These are phyloP conservation scores for Xylariales sp. DNA, from an alignment of 2,329 filamentous ascomycete species.

Conservation along the genomic window DNA sequence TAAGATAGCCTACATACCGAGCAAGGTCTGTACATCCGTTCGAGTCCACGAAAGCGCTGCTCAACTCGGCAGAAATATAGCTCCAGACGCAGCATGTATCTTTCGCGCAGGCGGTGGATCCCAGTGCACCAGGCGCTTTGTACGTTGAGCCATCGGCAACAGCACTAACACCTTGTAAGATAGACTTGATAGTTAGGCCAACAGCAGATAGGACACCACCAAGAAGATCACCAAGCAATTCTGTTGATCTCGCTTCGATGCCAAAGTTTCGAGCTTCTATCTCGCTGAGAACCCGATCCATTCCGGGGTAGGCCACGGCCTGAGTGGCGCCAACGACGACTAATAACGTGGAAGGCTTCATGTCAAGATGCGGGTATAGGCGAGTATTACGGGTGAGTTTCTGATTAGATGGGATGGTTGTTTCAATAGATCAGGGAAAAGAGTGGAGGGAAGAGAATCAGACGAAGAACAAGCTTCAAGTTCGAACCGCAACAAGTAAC, in stretches of 20 bases:
- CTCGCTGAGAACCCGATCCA: slow-evolving; percentile 18
- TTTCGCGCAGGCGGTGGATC: slow-evolving; percentile 18
- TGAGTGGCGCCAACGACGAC: slow-evolving; percentile 11
- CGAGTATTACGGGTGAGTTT: no score
- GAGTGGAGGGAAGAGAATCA: no score
- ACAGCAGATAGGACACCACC: slow-evolving; percentile 9
- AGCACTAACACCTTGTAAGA: slow-evolving; percentile 16
- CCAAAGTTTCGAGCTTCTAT: slow-evolving; percentile 18
- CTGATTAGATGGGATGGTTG: no score
- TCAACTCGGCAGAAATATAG: slow-evolving; percentile 33
- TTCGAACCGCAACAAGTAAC: no score
- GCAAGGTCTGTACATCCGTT: slow-evolving; percentile 34
- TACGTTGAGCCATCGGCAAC: slow-evolving; percentile 15
- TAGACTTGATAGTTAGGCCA: slow-evolving; percentile 18
- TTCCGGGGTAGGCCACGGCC: slow-evolving; percentile 21
- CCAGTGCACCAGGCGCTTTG: slow-evolving; percentile 16
- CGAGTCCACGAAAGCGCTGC: slow-evolving; percentile 24
- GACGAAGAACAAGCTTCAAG: no score
- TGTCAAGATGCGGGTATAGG: no score
- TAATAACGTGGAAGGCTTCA: slow-evolving; percentile 17
- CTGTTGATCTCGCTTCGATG: slow-evolving; percentile 15
- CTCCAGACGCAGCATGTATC: slow-evolving; percentile 36
- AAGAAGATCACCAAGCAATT: slow-evolving; percentile 20
- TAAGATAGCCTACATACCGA: no score
- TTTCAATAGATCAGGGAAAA: no score